phyloP scores from a whole-genome alignment of 306 rosid genomes.

The Ormosia semicastrata region DNA sequence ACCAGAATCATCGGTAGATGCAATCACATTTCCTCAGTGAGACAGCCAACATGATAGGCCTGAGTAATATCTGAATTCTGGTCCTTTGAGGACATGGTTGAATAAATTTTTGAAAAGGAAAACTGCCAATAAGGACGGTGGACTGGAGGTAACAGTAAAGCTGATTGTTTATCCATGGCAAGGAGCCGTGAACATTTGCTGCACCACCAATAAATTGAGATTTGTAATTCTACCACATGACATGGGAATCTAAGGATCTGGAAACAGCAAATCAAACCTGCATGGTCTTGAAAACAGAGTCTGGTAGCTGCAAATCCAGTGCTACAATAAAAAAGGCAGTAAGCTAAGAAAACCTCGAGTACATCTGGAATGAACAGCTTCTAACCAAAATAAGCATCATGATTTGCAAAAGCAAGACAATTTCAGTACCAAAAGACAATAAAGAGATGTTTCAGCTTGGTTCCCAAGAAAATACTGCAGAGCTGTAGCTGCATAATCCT shows the following conservation, averaged over 20 bases:
- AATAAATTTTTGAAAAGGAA: constrained; percentile 39
- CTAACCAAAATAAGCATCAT: constrained; percentile 16
- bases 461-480: constrained; percentile 79
- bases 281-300: constrained; percentile 69
- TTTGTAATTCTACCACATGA: constrained; percentile 19
- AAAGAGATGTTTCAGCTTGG: constrained; percentile 64
- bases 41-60: constrained; percentile 75
- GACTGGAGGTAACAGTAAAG: constrained; percentile 67
- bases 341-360: constrained; percentile 25
- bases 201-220: constrained; percentile 33
- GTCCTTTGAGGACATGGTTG: constrained; percentile 47
- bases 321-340: constrained; percentile 49
- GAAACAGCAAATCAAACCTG: constrained; percentile 52
- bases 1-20: constrained; percentile 11
- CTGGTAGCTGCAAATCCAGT: constrained; percentile 89
- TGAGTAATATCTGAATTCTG: constrained; percentile 41
- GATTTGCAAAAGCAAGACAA: not conserved
- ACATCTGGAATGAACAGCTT: constrained; percentile 4
- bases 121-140: constrained; percentile 72
- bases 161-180: constrained; percentile 63
- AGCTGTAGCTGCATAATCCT: constrained; percentile 86
- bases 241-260: constrained; percentile 5
- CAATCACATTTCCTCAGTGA: constrained; percentile 51
- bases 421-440: constrained; percentile 73
- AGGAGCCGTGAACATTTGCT: constrained; percentile 78